Conservation (phyloP, 176 grass and related monocot genomes). For the Avena sativa region DNA sequence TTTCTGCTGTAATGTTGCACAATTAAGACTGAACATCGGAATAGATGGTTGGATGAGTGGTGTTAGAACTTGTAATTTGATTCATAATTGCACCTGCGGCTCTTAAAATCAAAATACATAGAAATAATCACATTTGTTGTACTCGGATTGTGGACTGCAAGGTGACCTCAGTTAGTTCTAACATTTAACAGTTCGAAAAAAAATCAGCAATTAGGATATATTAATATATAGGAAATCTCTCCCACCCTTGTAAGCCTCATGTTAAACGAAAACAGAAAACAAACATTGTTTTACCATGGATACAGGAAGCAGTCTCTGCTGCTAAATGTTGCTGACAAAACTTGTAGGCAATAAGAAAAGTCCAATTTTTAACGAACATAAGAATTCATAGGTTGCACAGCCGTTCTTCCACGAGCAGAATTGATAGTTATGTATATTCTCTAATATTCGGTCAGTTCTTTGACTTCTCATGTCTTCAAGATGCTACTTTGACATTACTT, state of each 20-base stretch:
- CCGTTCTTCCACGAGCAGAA: neutral
- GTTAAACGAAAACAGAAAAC: neutral
- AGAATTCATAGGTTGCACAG: neutral
- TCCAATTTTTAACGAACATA: too few species aligned
- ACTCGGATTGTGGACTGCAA: neutral
- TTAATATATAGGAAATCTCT: neutral
- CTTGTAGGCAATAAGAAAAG: neutral
- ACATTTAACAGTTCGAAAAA: neutral
- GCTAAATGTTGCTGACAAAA: neutral
- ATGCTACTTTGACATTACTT: neutral
- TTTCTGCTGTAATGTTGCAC: neutral
- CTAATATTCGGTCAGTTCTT: neutral
- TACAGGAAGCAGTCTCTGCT: neutral
- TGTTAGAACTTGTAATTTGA: neutral
- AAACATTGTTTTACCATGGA: neutral
- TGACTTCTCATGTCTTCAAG: neutral
- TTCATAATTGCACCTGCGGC: neutral
- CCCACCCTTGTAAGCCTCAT: neutral
- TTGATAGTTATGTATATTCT: neutral
- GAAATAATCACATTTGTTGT: neutral
- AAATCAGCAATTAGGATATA: neutral
- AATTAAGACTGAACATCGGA: conserved; percentile 13
- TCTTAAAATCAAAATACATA: neutral
- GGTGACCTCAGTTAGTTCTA: neutral
- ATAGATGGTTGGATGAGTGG: neutral